Percentiles rank a stretch among this genome's conserved stretches.
phyloP scores from a whole-genome alignment of 176 grass and related monocot genomes.

The Rhynchospora breviuscula region DNA sequence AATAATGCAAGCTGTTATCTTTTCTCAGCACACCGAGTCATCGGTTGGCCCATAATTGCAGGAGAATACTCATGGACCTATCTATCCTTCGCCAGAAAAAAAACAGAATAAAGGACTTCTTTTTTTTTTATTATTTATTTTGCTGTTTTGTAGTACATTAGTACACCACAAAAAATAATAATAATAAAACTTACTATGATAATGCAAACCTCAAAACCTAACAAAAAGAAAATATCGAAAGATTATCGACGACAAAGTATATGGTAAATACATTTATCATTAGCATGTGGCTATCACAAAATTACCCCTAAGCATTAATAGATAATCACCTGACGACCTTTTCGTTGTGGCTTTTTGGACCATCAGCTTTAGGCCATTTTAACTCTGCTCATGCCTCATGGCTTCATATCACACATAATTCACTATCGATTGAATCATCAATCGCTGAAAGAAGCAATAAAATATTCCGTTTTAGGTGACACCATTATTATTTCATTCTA shows the following conservation, averaged over 20 bases:
- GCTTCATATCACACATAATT: neutral
- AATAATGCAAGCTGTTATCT: no score
- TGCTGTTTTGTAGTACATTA: no score
- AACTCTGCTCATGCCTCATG: neutral
- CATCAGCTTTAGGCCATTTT: neutral
- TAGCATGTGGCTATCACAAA: constrained; percentile 1
- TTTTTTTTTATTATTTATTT: no score
- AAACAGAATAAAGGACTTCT: no score
- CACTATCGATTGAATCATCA: neutral
- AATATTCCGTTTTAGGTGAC: neutral
- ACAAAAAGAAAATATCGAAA: no score
- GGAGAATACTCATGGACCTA: no score
- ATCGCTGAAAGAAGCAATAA: neutral
- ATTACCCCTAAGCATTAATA: neutral
- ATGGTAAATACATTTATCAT: neutral
- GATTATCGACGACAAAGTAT: neutral
- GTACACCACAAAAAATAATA: no score
- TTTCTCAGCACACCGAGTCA: no score
- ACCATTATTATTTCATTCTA: neutral
- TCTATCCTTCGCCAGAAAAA: no score
- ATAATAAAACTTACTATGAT: no score
- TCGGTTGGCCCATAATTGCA: no score
- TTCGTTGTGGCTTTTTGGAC: neutral
- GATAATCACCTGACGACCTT: neutral
- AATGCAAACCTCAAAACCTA: no score